Percentiles rank a stretch among this genome's conserved stretches.
Evolutionary conservation across 2,329 filamentous ascomycete species (phyloP).

Genomic region (Nothopassalora personata): DNA sequence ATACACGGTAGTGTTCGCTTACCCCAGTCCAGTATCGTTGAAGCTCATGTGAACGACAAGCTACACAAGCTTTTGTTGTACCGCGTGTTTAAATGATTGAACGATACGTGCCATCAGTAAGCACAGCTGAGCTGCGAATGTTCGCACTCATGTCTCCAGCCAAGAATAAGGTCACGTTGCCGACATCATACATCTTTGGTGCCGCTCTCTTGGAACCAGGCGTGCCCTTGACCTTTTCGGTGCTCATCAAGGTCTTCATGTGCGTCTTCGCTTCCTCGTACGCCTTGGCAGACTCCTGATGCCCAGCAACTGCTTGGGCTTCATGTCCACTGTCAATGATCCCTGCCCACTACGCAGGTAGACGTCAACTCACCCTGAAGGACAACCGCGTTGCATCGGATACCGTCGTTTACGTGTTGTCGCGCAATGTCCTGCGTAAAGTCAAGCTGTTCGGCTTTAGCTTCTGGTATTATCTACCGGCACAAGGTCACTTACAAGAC

Average conservation of each 20-base stretch:
- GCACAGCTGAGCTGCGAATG: slow-evolving; percentile 6
- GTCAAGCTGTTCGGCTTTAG: slow-evolving; percentile 2
- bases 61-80: neutral
- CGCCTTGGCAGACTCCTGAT: neutral
- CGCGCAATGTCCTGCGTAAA: slow-evolving; percentile 3
- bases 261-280: slow-evolving; percentile 17
- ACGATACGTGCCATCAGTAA: slow-evolving; percentile 11
- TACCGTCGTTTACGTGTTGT: neutral
- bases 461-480: too few species aligned
- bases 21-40: neutral
- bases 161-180: slow-evolving; percentile 16
- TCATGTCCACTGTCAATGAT: neutral
- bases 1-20: neutral
- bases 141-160: slow-evolving; percentile 18
- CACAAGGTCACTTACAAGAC: neutral
- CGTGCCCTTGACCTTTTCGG: slow-evolving; percentile 9
- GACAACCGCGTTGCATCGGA: slow-evolving; percentile 11
- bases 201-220: slow-evolving; percentile 7
- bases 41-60: neutral
- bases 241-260: slow-evolving; percentile 19
- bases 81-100: neutral
- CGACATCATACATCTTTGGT: slow-evolving; percentile 15
- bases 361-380: slow-evolving; percentile 1
- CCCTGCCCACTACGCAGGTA: neutral
- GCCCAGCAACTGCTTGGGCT: neutral